Evolutionary conservation across 179 eudicot species (phyloP).

Genomic region (Nepenthes alata): DNA sequence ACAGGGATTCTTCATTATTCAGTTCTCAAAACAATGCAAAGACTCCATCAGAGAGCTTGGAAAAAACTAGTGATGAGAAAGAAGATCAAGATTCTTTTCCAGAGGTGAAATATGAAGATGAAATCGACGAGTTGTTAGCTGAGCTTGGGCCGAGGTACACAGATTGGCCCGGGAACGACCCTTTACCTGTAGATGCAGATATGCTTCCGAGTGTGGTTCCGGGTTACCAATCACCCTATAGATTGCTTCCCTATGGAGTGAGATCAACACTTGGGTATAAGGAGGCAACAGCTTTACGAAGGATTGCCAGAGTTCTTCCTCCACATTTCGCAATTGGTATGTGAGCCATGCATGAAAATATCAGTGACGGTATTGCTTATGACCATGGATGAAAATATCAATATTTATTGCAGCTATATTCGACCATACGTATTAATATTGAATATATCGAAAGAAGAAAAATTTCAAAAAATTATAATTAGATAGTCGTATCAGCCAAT

Average conservation of each 20-base stretch:
- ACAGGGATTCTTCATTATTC: constrained; percentile 12
- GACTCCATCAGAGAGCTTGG: constrained; percentile 20
- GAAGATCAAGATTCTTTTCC: constrained; percentile 14
- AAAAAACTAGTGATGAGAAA: constrained; percentile 12
- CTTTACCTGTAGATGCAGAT: constrained; percentile 93
- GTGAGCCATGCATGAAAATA: not conserved
- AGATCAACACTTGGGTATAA: constrained; percentile 48
- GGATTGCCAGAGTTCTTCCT: constrained; percentile 85
- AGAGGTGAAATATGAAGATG: constrained; percentile 67
- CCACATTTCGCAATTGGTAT: constrained; percentile 97
- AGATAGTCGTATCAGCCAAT: too few species aligned
- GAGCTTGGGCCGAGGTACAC: constrained; percentile 72
- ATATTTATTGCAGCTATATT: too few species aligned
- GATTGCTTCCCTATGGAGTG: constrained; percentile 87
- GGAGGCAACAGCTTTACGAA: constrained; percentile 72
- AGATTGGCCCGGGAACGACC: constrained; percentile 90
- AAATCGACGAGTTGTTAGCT: constrained; percentile 64
- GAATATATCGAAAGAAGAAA: too few species aligned
- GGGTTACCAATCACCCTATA: constrained; percentile 75
- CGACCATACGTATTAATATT: too few species aligned
- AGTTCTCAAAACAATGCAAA: constrained; percentile 13
- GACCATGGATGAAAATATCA: too few species aligned
- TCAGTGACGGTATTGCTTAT: too few species aligned
- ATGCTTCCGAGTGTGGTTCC: constrained; percentile 60
- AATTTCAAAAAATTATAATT: too few species aligned